Evolutionary conservation across 208 protist species (phyloP).

Genomic region (Tritrichomonas foetus): DNA sequence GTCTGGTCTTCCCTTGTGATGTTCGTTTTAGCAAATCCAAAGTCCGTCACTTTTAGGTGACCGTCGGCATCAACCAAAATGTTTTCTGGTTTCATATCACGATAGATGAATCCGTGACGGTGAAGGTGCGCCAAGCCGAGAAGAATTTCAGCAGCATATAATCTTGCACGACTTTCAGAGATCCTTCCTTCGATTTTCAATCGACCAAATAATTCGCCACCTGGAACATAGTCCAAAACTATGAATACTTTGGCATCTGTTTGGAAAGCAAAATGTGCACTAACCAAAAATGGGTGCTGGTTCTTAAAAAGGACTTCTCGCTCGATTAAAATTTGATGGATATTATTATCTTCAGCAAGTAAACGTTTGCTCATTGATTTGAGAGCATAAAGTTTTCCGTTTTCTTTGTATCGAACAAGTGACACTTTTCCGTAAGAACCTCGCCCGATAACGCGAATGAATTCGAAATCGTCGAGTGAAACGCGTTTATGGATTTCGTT

Average conservation of each 20-base stretch:
- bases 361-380: neutral
- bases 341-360: neutral
- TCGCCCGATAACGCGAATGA: neutral
- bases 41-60: neutral
- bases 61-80: slow-evolving; percentile 26
- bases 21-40: slow-evolving; percentile 38
- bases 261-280: slow-evolving; percentile 4
- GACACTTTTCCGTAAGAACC: neutral
- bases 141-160: neutral
- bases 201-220: neutral
- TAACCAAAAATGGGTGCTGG: neutral
- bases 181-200: neutral
- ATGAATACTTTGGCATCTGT: neutral
- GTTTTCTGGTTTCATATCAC: slow-evolving; percentile 40
- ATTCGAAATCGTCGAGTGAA: neutral
- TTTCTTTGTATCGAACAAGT: neutral
- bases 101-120: neutral
- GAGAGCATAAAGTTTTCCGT: neutral
- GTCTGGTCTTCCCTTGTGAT: slow-evolving; percentile 39
- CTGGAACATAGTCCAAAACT: neutral
- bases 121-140: neutral
- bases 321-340: neutral
- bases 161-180: neutral
- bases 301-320: neutral
- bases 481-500: no score